Base-by-base conservation (phyloP, 495 filamentous ascomycete species). In the Pyrenula aspistea region DNA sequence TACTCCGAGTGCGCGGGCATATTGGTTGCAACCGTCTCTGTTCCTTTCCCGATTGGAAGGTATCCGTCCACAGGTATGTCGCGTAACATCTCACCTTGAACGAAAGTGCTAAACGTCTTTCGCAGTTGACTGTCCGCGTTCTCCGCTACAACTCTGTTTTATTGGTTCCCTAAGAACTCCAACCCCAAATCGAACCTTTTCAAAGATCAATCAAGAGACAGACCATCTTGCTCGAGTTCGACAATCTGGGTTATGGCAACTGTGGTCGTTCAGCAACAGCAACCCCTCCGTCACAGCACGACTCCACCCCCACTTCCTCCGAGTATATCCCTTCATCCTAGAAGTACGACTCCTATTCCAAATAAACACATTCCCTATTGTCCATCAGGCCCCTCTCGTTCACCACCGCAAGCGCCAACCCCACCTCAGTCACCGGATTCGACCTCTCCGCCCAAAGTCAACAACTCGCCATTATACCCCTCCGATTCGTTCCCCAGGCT, bases 291-390 rank as follows among this genome's bases (percentile, higher is more conserved):
- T 55, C 73, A 76, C 58, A 24, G 63, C 10, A 63, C 71, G 10
- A 76, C 76, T 24, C 73, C 76, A 62, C 73, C 77, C 15, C 67
- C 75, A 1, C 64, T 77, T 10, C 57, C 71, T 12, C 61, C 73
- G 20, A 60, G 70, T 10, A 60, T 78, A 55, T 68, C 59, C 47
- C 62, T 78, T 25, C 73, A 74, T 57, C 56, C 60, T 49, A 65
- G 71, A 53, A 71, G 66, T 48, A 62, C 73, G n/a, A 75, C 73
- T 36, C 79, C 88, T 12, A 78, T 96, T 22, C 91, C 93, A 10
- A 95, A 95, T 71, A 95, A 94, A 66, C 89, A 95, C 70, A 71
- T 96, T 12, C 88, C 90, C 8, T 75, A 84, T 53, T 92, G 89
- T 63, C 85, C 90, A n/a, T 80, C 91, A 10, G 88, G 88, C 0